phyloP scores from a whole-genome alignment of 495 filamentous ascomycete species.

The Aspergillus baeticus region DNA sequence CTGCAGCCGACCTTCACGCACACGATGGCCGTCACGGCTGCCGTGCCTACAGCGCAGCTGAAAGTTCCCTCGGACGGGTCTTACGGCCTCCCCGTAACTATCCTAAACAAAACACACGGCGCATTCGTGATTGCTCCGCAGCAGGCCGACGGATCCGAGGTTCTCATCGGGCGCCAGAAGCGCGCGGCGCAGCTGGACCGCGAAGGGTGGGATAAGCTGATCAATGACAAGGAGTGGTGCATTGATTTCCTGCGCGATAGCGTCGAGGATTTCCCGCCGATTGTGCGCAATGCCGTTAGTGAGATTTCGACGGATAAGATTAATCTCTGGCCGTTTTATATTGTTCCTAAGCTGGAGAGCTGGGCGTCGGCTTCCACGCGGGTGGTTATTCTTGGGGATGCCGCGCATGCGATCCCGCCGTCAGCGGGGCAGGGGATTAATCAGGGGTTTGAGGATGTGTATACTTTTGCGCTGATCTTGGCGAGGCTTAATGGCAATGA shows the following conservation, averaged over 20 bases:
- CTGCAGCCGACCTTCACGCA: slow-evolving; percentile 29
- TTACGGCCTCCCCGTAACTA: slow-evolving; percentile 43
- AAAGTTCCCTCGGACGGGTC: slow-evolving; percentile 14
- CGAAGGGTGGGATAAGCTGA: slow-evolving; percentile 33
- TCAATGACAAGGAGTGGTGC: slow-evolving; percentile 34
- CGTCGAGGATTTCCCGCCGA: slow-evolving; percentile 29
- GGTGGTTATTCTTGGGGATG: slow-evolving; percentile 45
- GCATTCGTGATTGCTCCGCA: slow-evolving; percentile 50
- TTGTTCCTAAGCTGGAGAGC: slow-evolving; percentile 33
- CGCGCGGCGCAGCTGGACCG: slow-evolving; percentile 29
- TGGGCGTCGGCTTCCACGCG: slow-evolving; percentile 35
- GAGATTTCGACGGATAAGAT: slow-evolving; percentile 26
- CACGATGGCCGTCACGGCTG: slow-evolving; percentile 27
- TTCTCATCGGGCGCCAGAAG: slow-evolving; percentile 43
- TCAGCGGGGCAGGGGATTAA: slow-evolving; percentile 43
- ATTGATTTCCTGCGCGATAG: slow-evolving; percentile 30
- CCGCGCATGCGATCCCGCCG: slow-evolving; percentile 49
- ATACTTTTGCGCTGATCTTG: slow-evolving; percentile 19
- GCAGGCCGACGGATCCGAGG: slow-evolving; percentile 39
- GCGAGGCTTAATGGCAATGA: not conserved
- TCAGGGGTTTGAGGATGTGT: slow-evolving; percentile 44
- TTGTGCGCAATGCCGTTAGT: slow-evolving; percentile 35
- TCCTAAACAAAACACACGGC: slow-evolving; percentile 37
- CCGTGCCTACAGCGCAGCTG: slow-evolving; percentile 26
- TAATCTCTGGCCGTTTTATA: slow-evolving; percentile 44